Conservation (phyloP, 2,329 filamentous ascomycete genomes). For the Penicillium sp. region DNA sequence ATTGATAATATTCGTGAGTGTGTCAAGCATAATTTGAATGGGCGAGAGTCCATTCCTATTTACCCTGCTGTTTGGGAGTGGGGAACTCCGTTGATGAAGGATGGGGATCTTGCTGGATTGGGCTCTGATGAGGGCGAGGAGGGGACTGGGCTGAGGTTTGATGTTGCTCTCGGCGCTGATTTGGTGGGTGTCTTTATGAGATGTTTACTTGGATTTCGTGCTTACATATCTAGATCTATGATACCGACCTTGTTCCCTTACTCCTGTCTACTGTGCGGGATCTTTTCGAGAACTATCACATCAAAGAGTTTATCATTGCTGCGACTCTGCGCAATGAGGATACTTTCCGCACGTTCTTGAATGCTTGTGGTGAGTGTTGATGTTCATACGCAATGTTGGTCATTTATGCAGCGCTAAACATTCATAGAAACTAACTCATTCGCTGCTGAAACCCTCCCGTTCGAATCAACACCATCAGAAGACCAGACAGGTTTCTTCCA, state of each 20-base stretch:
- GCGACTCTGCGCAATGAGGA: slow-evolving; percentile 61
- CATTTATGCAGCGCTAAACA: background rate
- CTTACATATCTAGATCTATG: slow-evolving; percentile 54
- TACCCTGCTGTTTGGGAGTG: slow-evolving; percentile 43
- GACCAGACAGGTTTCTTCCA: slow-evolving; percentile 51
- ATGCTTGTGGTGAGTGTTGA: slow-evolving; percentile 54
- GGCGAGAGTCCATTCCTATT: slow-evolving; percentile 22
- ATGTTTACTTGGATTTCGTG: background rate
- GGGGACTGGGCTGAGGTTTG: slow-evolving; percentile 25
- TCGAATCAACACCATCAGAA: slow-evolving; percentile 43
- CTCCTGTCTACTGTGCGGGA: slow-evolving; percentile 56
- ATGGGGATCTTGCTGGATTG: slow-evolving; percentile 6
- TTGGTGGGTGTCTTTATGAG: slow-evolving; percentile 30
- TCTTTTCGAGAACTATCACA: slow-evolving; percentile 54
- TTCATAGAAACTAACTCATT: slow-evolving; percentile 35
- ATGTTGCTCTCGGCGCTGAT: slow-evolving; percentile 44
- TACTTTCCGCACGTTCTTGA: slow-evolving; percentile 59
- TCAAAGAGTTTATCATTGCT: slow-evolving; percentile 56
- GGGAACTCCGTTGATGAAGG: slow-evolving; percentile 32
- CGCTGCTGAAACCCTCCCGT: slow-evolving; percentile 39
- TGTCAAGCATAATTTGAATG: slow-evolving; percentile 32
- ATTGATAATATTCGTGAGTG: slow-evolving; percentile 42
- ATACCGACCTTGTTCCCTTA: slow-evolving; percentile 56
- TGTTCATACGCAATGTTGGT: no score
- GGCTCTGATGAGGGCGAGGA: background rate